A percentile compares a stretch with the other conserved stretches of the same genome.
Conservation (phyloP, 257 asterid genomes). For the Petunia axillaris region DNA sequence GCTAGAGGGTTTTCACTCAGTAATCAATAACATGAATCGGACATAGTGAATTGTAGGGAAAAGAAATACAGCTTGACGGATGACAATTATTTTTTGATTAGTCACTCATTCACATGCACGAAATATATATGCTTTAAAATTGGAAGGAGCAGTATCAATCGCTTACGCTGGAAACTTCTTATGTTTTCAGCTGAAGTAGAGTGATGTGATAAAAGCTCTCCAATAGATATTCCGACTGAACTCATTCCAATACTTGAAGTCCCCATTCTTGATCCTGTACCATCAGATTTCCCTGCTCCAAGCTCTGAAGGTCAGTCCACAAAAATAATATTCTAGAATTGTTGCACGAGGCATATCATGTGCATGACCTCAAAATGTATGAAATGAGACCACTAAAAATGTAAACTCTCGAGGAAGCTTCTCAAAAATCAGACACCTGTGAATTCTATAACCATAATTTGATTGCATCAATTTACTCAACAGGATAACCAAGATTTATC, state of each 20-base stretch:
- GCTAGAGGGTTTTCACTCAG: background rate
- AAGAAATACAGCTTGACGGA: background rate
- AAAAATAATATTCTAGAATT: background rate
- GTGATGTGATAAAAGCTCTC: conserved; percentile 64
- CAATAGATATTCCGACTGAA: conserved; percentile 72
- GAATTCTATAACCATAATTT: background rate
- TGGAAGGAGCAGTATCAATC: background rate
- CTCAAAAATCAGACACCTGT: background rate
- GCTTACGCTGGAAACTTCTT: conserved; percentile 60
- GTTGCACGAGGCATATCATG: background rate
- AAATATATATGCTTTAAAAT: background rate
- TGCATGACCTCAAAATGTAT: background rate
- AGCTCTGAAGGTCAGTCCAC: conserved; percentile 21
- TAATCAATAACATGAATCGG: background rate
- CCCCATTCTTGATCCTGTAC: conserved; percentile 39
- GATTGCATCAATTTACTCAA: conserved; percentile 8
- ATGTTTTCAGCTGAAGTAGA: conserved; percentile 59
- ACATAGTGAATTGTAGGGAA: background rate
- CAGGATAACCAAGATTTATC: background rate
- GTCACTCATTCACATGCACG: background rate
- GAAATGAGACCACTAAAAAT: background rate
- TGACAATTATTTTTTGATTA: background rate
- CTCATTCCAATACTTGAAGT: conserved; percentile 71
- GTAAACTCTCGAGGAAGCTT: background rate
- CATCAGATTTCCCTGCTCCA: conserved; percentile 53